Evolutionary conservation across 129 eudicot genomes (phyloP).

Genomic region (Artemisia annua): DNA sequence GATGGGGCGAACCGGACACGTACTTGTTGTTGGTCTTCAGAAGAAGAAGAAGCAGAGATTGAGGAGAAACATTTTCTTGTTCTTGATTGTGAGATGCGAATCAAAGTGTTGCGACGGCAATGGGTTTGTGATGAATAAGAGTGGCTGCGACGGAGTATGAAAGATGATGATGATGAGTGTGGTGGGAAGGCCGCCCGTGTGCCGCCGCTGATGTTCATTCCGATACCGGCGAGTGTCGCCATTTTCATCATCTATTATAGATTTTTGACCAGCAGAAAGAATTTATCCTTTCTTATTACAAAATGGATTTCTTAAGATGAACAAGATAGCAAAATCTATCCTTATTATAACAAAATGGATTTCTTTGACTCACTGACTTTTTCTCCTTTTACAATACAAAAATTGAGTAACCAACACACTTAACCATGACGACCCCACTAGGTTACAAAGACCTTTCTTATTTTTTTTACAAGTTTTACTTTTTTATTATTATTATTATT

Average conservation of each 20-base stretch:
- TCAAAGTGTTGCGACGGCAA: not conserved
- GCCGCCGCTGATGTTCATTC: not conserved
- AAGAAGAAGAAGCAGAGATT: constrained; percentile 44
- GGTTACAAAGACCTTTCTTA: no score
- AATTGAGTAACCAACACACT: no score
- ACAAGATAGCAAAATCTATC: not conserved
- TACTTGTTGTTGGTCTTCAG: constrained; percentile 28
- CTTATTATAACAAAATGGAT: not conserved
- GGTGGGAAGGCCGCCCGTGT: not conserved
- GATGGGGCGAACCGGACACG: constrained; percentile 98
- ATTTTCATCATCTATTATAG: constrained; percentile 12
- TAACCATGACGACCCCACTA: no score
- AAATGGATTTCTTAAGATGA: no score
- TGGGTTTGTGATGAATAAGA: constrained; percentile 5
- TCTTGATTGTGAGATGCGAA: not conserved
- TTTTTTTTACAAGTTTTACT: no score
- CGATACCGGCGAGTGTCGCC: constrained; percentile 16
- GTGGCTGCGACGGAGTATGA: constrained; percentile 31
- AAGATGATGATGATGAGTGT: constrained; percentile 16
- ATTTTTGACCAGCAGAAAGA: not conserved
- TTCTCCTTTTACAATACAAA: no score
- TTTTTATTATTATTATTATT: no score
- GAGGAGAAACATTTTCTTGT: constrained; percentile 20
- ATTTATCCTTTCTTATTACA: not conserved
- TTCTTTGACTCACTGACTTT: no score